phyloP scores from a whole-genome alignment of 1,284 basidiomycete genomes.

The Phlebopus sp. region DNA sequence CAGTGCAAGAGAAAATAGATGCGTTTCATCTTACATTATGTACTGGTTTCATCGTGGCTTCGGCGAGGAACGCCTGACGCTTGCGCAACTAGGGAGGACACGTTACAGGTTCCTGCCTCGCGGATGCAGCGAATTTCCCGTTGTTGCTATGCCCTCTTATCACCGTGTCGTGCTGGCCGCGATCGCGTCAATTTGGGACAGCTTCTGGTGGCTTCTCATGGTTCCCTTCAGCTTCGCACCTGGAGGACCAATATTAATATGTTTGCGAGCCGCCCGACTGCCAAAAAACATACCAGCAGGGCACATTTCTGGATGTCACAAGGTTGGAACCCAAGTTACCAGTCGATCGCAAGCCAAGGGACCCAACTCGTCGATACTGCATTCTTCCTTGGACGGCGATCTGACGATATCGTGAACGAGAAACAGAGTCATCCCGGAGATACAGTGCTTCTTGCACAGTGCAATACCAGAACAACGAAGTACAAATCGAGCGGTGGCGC shows the following conservation, averaged over 20 bases:
- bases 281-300: not conserved
- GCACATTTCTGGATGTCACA: not conserved
- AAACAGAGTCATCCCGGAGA: slow-evolving; percentile 7
- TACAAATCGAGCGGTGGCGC: not conserved
- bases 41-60: slow-evolving; percentile 35
- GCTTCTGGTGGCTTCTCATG: slow-evolving; percentile 20
- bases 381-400: slow-evolving; percentile 15
- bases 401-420: slow-evolving; percentile 7
- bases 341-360: not conserved
- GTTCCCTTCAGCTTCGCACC: not conserved
- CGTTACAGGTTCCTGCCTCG: slow-evolving; percentile 28
- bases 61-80: slow-evolving; percentile 28
- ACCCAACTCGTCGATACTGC: not conserved
- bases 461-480: not conserved
- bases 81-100: slow-evolving; percentile 20
- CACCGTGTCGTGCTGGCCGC: slow-evolving; percentile 15
- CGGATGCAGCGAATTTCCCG: slow-evolving; percentile 21
- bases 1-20: slow-evolving; percentile 10
- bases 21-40: slow-evolving; percentile 25
- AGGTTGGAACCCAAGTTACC: not conserved
- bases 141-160: slow-evolving; percentile 30
- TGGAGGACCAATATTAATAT: not conserved
- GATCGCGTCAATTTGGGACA: not conserved
- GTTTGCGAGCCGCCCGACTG: not conserved
- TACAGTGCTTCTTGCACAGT: slow-evolving; percentile 10